Evolutionary conservation across 495 filamentous ascomycete species (phyloP), one percentile per base, ranked within the genome.

Genomic region (Podospora fimiseda): DNA sequence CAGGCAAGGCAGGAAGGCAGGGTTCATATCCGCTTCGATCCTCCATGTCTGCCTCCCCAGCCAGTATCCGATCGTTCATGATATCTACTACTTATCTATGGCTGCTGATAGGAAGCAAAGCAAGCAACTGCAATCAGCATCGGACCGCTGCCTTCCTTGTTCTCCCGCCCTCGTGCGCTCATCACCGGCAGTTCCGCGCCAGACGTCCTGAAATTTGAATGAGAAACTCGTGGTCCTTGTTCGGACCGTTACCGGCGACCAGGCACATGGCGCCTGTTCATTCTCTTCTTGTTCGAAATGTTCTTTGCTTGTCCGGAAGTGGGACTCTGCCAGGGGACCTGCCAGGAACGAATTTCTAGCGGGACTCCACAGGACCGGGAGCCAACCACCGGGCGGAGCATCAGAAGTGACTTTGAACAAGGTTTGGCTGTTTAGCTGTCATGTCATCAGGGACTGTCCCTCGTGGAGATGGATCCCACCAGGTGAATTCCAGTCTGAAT

Each of bases 181-280:
- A n/a, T n/a, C n/a, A 21, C 22, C 42, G 18, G 42, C 23, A 22
- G 42, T 44, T 44, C 42, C 42, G 42, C 42, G 13, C 19, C 14
- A 13, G 20, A 7, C 42, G 22, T 44, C 42, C 42, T 44, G 42
- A 19, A 44, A 44, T 44, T 44, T 44, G 42, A 13, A 41, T n/a
- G 8, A n/a, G 39, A 18, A 9, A 4, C 16, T 41, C 16, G 39
- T n/a, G 13, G 39, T 41, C 16, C 44, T 43, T 52, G 52, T 52
- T 62, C 60, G 60, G 62, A 55, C 62, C 60, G 60, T 63, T 62
- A 60, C 60, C 55, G 60, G 62, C 50, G 48, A 33, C 50, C 19
- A 44, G 43, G 21, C 30, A 7, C 30, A 33, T 46, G 40, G 38
- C 14, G 19, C 2, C 19, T 8, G 24, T 48, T 48, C 20, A n/a